These are phyloP conservation scores for Paramyrothecium sp. DNA, from an alignment of 2,329 filamentous ascomycete species.

Conservation along the genomic window DNA sequence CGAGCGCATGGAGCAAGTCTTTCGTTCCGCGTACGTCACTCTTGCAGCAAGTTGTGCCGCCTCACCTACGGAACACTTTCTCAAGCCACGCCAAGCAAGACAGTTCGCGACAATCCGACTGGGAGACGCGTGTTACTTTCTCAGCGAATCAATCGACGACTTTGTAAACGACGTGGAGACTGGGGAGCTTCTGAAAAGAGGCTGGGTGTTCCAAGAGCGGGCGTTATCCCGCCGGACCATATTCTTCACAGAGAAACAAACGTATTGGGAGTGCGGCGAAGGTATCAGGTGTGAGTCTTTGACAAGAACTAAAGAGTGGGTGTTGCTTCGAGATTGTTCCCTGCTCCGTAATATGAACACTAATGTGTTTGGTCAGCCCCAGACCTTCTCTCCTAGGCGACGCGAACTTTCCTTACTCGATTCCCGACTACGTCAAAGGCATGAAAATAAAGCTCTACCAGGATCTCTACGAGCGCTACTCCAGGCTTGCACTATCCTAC, in stretches of 20 bases:
- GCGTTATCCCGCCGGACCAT: slow-evolving; percentile 33
- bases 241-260: slow-evolving; percentile 31
- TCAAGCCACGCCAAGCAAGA: slow-evolving; percentile 7
- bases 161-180: slow-evolving; percentile 29
- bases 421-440: slow-evolving; percentile 7
- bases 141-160: slow-evolving; percentile 28
- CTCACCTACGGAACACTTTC: slow-evolving; percentile 12
- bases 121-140: slow-evolving; percentile 10
- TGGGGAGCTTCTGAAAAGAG: slow-evolving; percentile 26
- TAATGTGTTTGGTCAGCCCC: background rate
- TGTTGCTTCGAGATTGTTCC: background rate
- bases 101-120: slow-evolving; percentile 1
- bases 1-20: slow-evolving; percentile 12
- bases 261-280: slow-evolving; percentile 36
- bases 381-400: slow-evolving; percentile 15
- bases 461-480: slow-evolving; percentile 14
- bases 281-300: slow-evolving; percentile 33
- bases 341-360: background rate
- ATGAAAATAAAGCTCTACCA: slow-evolving; percentile 12
- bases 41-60: slow-evolving; percentile 8
- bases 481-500: slow-evolving; percentile 9
- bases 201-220: slow-evolving; percentile 40
- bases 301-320: slow-evolving; percentile 29
- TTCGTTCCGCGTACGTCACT: slow-evolving; percentile 10
- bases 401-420: slow-evolving; percentile 12